Evolutionary conservation across 176 grass and related monocot species (phyloP), one percentile per base, ranked within the genome.

Genomic region (Hyparrhenia diplandra): DNA sequence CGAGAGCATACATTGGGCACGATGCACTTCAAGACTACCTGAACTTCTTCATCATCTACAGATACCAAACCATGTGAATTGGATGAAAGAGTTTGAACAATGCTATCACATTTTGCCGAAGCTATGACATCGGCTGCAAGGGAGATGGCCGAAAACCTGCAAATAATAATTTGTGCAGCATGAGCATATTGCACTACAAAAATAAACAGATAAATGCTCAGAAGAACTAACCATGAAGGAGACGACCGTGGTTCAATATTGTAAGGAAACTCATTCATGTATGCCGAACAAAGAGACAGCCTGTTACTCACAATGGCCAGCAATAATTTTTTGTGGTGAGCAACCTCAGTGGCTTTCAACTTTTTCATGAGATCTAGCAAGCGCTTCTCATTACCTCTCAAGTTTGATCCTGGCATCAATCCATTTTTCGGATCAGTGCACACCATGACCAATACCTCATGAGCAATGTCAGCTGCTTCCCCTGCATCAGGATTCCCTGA

Each of bases 391-490:
- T 98, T 94, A 67, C 95, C 95, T 81, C 85, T 92, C 78, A 98
- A 84, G 43, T 90, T 86, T 18, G 49, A 79, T 72, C 81, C 75
- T 13, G 92, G 92, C 92, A 98, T 98, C 61, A 98, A 85, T 31
- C 95, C 95, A 85, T 98, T 97, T 84, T 83, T 83, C 12, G 89
- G 95, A 80, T 97, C 88, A 39, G 95, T 94, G 61, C 95, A 97
- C 74, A 92, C 95, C 87, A 81, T 89, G 55, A 92, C 25, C 74
- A 98, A 83, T 47, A 98, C 90, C 84, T 92, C 86, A 87, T 98
- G 86, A 31, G 92, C 92, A 73, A 87, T 52, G 51, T 87, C 92
- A 82, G 92, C 92, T 72, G 80, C 82, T 77, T 36, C 62, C 34
- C 92, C 88, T 30, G 76, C 73, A 61, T 85, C 82, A 40, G 64